phyloP scores from a whole-genome alignment of 192 early-diverging fungal genomes.

The Backusella morwellensis region DNA sequence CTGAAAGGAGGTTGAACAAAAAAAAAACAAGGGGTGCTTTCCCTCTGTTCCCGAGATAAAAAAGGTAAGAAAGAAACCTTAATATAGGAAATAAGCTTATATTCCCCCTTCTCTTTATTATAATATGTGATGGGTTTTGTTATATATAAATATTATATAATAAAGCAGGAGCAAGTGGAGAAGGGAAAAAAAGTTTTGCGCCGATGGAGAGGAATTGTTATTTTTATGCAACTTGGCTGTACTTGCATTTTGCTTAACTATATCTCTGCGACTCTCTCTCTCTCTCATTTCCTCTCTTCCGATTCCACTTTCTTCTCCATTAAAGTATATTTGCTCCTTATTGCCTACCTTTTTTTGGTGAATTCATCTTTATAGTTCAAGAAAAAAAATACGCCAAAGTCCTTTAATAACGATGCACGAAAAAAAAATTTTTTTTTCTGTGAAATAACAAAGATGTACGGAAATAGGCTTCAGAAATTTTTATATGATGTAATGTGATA shows the following conservation, averaged over 20 bases:
- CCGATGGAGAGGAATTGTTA: neutral
- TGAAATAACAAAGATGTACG: neutral
- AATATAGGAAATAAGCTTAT: neutral
- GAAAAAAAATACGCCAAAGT: neutral
- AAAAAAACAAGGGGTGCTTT: neutral
- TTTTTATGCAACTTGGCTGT: neutral
- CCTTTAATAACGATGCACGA: neutral
- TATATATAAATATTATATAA: neutral
- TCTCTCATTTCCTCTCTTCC: neutral
- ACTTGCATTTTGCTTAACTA: neutral
- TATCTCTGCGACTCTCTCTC: neutral
- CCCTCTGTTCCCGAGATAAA: neutral
- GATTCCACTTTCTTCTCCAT: neutral
- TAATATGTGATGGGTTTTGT: neutral
- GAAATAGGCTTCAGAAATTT: neutral
- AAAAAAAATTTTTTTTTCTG: neutral
- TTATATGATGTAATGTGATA: neutral
- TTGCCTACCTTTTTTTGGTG: neutral
- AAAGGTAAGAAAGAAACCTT: neutral
- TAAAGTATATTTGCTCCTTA: neutral
- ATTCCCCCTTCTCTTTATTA: neutral
- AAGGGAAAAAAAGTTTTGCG: neutral
- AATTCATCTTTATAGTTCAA: neutral
- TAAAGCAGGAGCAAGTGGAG: neutral
- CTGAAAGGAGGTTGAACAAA: neutral